A percentile compares a stretch with the other conserved stretches of the same genome.
Evolutionary conservation across 768 basidiomycete species (phyloP).

Genomic region (Auriscalpium microsporum): DNA sequence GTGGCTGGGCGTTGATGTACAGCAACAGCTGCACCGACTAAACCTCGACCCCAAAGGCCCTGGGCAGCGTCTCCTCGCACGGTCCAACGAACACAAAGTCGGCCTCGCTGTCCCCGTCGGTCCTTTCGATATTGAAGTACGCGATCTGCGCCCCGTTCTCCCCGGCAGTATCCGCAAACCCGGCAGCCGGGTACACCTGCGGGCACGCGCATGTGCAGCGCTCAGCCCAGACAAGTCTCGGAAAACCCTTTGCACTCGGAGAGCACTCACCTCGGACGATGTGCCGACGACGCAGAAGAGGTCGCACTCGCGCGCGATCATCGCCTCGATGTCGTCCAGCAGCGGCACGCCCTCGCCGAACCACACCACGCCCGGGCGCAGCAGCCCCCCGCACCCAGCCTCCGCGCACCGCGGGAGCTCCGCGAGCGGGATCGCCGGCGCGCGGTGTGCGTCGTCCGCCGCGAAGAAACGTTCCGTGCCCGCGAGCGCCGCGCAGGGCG

Average conservation of each 20-base stretch:
- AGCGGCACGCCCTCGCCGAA: constrained; percentile 28
- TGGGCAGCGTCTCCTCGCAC: constrained; percentile 38
- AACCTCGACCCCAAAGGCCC: constrained; percentile 24
- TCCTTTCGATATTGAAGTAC: constrained; percentile 3
- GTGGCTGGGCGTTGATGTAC: too few species aligned
- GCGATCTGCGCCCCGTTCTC: too few species aligned
- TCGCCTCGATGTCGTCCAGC: constrained; percentile 21
- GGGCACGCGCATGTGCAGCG: too few species aligned
- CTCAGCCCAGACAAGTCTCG: neutral
- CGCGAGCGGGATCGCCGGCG: constrained; percentile 20
- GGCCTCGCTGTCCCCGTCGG: constrained; percentile 30
- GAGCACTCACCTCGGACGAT: constrained; percentile 20
- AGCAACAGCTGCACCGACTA: too few species aligned
- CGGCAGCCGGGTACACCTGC: constrained; percentile 28
- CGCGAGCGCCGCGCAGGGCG: constrained; percentile 36
- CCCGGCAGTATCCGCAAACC: too few species aligned
- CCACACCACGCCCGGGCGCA: constrained; percentile 35
- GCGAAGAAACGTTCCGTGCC: constrained; percentile 31
- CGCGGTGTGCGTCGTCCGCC: constrained; percentile 1
- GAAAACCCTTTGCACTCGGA: neutral
- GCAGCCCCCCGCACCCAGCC: constrained; percentile 20
- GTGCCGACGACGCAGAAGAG: constrained; percentile 33
- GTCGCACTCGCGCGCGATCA: constrained; percentile 22
- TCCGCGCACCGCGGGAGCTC: constrained; percentile 25
- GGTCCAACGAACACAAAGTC: constrained; percentile 45